These are phyloP conservation scores for Syzygium aromaticum DNA, from an alignment of 345 rosid species.

Conservation along the genomic window DNA sequence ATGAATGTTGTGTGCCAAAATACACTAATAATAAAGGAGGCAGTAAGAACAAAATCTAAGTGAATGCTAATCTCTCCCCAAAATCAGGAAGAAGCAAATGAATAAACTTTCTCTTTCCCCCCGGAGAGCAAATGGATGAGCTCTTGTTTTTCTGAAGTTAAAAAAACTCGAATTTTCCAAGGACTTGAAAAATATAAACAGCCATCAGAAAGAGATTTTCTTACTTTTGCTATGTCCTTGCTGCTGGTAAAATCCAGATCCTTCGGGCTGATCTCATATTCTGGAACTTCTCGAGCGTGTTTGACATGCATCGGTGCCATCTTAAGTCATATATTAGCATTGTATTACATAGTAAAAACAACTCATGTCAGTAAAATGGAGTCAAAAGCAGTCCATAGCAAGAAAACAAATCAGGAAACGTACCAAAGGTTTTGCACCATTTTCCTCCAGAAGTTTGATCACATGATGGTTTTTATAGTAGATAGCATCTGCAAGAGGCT, in stretches of 20 bases:
- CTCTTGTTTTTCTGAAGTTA: background rate
- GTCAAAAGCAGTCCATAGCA: background rate
- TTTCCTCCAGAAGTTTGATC: conserved; percentile 66
- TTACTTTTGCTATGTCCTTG: conserved; percentile 65
- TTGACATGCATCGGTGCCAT: conserved; percentile 92
- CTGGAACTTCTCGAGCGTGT: conserved; percentile 82
- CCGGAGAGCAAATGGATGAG: background rate
- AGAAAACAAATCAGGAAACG: conserved; percentile 7
- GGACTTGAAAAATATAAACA: background rate
- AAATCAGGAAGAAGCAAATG: background rate
- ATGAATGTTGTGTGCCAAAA: background rate
- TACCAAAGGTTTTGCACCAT: conserved; percentile 81
- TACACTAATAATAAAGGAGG: background rate
- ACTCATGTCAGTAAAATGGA: background rate
- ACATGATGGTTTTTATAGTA: conserved; percentile 69
- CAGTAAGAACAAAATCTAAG: background rate
- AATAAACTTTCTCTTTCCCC: background rate
- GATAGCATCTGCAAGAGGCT: conserved; percentile 96
- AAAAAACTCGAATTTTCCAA: background rate
- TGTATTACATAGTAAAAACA: background rate
- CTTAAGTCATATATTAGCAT: conserved; percentile 17
- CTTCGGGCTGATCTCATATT: conserved; percentile 65
- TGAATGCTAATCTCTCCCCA: background rate
- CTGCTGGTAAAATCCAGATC: conserved; percentile 85
- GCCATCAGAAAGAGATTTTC: background rate